Percentiles rank a stretch among this genome's conserved stretches.
phyloP scores from a whole-genome alignment of 257 asterid species.

The Solanum pennellii region DNA sequence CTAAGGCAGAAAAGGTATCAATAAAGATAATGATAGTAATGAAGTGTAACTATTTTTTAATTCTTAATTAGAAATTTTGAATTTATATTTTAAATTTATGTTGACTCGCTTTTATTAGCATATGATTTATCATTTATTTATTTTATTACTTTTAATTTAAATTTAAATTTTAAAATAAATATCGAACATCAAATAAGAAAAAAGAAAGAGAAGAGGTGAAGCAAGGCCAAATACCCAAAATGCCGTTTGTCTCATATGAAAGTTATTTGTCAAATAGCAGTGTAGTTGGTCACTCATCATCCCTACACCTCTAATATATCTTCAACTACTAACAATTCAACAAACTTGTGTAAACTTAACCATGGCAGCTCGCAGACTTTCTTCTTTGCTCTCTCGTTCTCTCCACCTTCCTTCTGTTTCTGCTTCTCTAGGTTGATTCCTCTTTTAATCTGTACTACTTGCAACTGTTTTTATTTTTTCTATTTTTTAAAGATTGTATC shows the following conservation, averaged over 20 bases:
- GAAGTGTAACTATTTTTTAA: no score
- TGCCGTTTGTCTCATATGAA: neutral
- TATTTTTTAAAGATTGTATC: neutral
- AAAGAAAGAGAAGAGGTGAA: neutral
- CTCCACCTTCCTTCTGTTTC: constrained; percentile 12
- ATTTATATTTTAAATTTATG: no score
- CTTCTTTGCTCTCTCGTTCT: constrained; percentile 34
- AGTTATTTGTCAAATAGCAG: neutral
- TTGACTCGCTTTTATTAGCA: rapidly evolving
- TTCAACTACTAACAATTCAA: neutral
- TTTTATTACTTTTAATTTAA: rapidly evolving
- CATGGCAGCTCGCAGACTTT: constrained; percentile 43
- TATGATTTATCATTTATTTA: no score
- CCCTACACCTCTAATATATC: neutral
- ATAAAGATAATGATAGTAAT: no score
- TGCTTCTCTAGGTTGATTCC: constrained; percentile 19
- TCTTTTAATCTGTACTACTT: neutral
- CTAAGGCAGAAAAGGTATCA: neutral
- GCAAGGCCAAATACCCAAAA: neutral
- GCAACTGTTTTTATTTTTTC: neutral
- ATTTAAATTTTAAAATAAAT: no score
- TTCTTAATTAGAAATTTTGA: no score
- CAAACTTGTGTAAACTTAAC: neutral
- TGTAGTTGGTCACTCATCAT: neutral
- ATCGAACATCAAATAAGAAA: rapidly evolving